Percentiles rank a stretch among this genome's conserved stretches.
Conservation (phyloP, 108 stramenopile genomes). For the Stephanodiscus minutulus region DNA sequence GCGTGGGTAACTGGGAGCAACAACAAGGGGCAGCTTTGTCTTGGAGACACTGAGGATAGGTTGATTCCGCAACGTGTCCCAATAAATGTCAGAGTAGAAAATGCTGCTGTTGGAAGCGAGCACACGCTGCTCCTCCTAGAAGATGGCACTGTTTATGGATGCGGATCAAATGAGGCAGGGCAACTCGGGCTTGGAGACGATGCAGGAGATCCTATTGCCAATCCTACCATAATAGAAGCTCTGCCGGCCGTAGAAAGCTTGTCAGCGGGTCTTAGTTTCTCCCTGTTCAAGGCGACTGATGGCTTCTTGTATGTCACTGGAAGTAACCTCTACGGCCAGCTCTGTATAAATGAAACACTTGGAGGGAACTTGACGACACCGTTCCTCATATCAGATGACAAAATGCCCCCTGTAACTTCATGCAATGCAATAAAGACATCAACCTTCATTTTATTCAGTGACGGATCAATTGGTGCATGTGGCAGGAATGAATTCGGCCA, state of each 20-base stretch:
- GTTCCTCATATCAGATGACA: conserved; percentile 9
- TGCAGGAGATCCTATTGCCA: not conserved
- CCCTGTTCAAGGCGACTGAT: conserved; percentile 32
- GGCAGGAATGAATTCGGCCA: conserved; percentile 57
- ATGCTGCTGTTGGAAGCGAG: conserved; percentile 46
- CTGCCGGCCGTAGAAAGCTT: conserved; percentile 14
- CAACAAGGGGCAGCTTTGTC: conserved; percentile 38
- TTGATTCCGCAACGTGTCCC: conserved; percentile 28
- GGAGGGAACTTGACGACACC: conserved; percentile 25
- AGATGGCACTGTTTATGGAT: conserved; percentile 52
- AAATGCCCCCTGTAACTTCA: conserved; percentile 20
- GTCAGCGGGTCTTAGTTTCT: conserved; percentile 32
- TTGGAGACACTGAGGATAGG: conserved; percentile 43
- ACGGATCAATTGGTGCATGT: conserved; percentile 58
- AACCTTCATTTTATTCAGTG: conserved; percentile 49
- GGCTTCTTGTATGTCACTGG: conserved; percentile 40
- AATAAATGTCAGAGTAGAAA: conserved; percentile 13
- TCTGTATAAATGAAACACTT: conserved; percentile 30
- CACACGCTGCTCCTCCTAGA: conserved; percentile 51
- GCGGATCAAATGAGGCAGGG: conserved; percentile 59
- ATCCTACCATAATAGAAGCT: conserved; percentile 32
- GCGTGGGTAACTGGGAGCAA: conserved; percentile 47
- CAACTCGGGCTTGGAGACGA: conserved; percentile 52
- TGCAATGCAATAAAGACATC: conserved; percentile 37
- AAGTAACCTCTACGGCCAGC: conserved; percentile 38